phyloP scores from a whole-genome alignment of 345 rosid species.

The Bruguiera parviflora region DNA sequence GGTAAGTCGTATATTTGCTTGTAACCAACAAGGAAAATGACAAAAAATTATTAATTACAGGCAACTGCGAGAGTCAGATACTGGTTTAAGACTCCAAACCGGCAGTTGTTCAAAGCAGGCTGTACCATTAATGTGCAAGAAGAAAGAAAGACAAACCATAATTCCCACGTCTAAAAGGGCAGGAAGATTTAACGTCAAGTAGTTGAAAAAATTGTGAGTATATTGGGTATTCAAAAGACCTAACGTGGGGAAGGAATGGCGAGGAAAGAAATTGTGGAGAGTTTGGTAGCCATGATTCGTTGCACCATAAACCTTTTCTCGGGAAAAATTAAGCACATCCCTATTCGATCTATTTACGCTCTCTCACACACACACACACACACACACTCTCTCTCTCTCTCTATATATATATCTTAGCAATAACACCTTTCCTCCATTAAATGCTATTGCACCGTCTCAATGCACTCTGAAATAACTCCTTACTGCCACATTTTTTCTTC shows the following conservation, averaged over 20 bases:
- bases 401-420: conserved; percentile 25
- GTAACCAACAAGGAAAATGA: too few relatives aligned
- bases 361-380: too few relatives aligned
- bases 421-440: conserved; percentile 50
- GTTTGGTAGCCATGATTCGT: conserved; percentile 57
- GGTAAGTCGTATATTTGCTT: too few relatives aligned
- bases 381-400: conserved; percentile 2
- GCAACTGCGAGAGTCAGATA: too few relatives aligned
- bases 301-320: conserved; percentile 14
- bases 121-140: conserved; percentile 1
- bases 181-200: neutral
- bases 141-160: neutral
- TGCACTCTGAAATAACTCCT: conserved; percentile 66
- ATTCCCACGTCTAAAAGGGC: neutral
- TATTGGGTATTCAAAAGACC: neutral
- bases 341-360: conserved; percentile 8
- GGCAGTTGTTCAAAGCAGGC: too few relatives aligned
- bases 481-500: conserved; percentile 34
- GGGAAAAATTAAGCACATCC: conserved; percentile 13
- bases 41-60: too few relatives aligned
- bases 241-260: neutral
- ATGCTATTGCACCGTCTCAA: conserved; percentile 76
- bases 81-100: too few relatives aligned
- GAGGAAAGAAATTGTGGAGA: conserved; percentile 7
- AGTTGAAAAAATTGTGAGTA: neutral